These are phyloP conservation scores for Termitomyces sp. DNA, from an alignment of 768 basidiomycete species.

Conservation along the genomic window DNA sequence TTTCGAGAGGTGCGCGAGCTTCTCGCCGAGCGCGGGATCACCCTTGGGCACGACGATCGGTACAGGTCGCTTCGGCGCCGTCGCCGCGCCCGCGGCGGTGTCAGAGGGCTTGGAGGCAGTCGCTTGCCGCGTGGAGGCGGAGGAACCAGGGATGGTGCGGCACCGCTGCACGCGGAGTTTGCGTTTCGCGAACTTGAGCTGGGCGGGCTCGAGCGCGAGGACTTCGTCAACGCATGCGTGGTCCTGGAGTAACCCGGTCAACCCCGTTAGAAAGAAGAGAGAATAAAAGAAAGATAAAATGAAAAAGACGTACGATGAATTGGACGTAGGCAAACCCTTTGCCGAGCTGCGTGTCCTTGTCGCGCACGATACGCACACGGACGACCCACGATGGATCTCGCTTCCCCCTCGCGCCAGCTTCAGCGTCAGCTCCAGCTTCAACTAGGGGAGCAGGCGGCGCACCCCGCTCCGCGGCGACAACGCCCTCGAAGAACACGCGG, in stretches of 20 bases:
- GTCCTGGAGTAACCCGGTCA: constrained; percentile 47
- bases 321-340: constrained; percentile 96
- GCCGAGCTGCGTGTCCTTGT: constrained; percentile 88
- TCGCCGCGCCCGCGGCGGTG: constrained; percentile 8
- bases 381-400: constrained; percentile 60
- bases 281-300: neutral
- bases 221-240: constrained; percentile 90
- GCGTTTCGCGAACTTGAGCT: constrained; percentile 90
- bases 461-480: constrained; percentile 69
- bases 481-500: constrained; percentile 77
- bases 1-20: constrained; percentile 72
- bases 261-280: too few species aligned
- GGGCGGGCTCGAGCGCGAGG: constrained; percentile 68
- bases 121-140: constrained; percentile 20
- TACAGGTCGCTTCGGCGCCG: constrained; percentile 10
- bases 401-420: constrained; percentile 28
- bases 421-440: constrained; percentile 17
- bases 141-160: constrained; percentile 58
- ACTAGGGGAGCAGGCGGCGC: constrained; percentile 35
- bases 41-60: constrained; percentile 58
- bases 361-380: constrained; percentile 83
- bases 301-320: constrained; percentile 56
- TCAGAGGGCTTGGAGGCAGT: constrained; percentile 16
- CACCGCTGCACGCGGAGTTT: constrained; percentile 89
- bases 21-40: constrained; percentile 75